phyloP scores from a whole-genome alignment of 129 eudicot genomes.

The Lonicera japonica region DNA sequence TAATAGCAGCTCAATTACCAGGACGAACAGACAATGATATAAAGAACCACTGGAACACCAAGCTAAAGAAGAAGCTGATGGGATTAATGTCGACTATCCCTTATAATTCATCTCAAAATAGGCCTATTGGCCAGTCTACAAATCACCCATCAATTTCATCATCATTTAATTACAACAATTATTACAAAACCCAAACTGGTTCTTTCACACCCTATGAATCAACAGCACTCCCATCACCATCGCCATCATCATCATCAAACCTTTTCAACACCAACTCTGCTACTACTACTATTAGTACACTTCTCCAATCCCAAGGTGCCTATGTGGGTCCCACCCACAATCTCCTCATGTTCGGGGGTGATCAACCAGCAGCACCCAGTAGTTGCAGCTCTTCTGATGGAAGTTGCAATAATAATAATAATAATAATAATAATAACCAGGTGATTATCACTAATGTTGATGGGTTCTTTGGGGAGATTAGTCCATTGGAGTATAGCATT shows the following conservation, averaged over 20 bases:
- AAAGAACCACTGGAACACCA: slow-evolving; percentile 99
- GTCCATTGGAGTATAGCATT: slow-evolving; percentile 48
- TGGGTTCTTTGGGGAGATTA: slow-evolving; percentile 28
- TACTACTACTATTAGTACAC: slow-evolving; percentile 1
- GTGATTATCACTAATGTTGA: slow-evolving; percentile 2
- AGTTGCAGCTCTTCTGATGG: slow-evolving; percentile 81
- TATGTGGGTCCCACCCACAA: slow-evolving; percentile 38
- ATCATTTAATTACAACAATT: slow-evolving; percentile 18
- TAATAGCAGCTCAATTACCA: slow-evolving; percentile 93
- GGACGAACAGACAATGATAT: slow-evolving; percentile 97
- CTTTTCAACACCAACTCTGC: slow-evolving; percentile 28
- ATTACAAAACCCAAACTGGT: slow-evolving; percentile 12
- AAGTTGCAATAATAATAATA: slow-evolving; percentile 28
- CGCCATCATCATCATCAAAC: slow-evolving; percentile 27
- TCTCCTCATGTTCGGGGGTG: slow-evolving; percentile 45
- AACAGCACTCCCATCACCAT: neutral
- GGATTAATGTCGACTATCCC: slow-evolving; percentile 24
- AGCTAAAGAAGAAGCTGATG: slow-evolving; percentile 85
- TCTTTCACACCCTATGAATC: neutral
- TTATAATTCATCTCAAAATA: slow-evolving; percentile 18
- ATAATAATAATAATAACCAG: slow-evolving; percentile 7
- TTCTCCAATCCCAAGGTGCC: slow-evolving; percentile 28
- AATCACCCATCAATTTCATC: slow-evolving; percentile 31
- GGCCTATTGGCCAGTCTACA: slow-evolving; percentile 16
- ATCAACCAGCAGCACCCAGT: slow-evolving; percentile 15